Conservation (phyloP, 148 eudicot species). For the Beta vulgaris region DNA sequence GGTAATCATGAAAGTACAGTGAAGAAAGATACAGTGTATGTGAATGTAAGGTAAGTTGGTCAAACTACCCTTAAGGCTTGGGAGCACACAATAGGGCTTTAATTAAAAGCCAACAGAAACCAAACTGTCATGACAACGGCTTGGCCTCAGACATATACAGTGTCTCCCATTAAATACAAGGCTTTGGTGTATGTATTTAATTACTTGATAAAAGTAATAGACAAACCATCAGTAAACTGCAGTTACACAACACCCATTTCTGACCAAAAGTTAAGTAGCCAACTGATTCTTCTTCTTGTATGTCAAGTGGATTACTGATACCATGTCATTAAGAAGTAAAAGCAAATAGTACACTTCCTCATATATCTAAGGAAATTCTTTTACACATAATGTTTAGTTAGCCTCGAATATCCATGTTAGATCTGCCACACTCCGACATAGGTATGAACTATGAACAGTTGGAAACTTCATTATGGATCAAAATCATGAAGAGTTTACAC, state of each 20-base stretch:
- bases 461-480: no score
- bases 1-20: conserved; percentile 6
- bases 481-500: no score
- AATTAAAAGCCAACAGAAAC: conserved; percentile 17
- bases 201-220: neutral
- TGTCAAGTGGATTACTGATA: neutral
- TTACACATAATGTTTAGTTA: no score
- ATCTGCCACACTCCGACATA: no score
- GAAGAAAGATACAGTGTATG: neutral
- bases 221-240: neutral
- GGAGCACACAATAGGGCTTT: conserved; percentile 13
- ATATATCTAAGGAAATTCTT: neutral
- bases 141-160: neutral
- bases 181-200: neutral
- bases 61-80: conserved; percentile 25
- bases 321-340: neutral
- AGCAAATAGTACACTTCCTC: neutral
- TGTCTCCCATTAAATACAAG: neutral
- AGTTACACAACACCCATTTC: conserved; percentile 5
- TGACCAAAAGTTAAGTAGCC: neutral
- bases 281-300: neutral
- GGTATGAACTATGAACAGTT: no score
- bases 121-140: conserved; percentile 2
- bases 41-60: conserved; percentile 10
- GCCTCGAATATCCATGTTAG: no score